Evolutionary conservation across 2,329 filamentous ascomycete genomes (phyloP).

Genomic region (Alternaria sp.): DNA sequence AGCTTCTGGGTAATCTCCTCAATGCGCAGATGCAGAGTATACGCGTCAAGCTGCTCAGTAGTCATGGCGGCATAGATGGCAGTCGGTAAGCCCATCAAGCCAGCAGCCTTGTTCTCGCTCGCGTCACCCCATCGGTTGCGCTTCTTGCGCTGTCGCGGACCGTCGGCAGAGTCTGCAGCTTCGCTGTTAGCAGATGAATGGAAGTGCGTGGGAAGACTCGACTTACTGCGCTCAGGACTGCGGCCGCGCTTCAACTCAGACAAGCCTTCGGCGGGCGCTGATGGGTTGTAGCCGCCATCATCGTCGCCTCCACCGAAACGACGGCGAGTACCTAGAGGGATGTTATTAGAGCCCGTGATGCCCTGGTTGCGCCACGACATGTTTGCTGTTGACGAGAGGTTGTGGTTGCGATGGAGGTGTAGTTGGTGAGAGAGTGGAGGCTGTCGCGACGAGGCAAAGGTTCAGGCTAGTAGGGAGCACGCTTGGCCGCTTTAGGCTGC

Average conservation of each 20-base stretch:
- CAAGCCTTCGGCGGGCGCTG: conserved; percentile 53
- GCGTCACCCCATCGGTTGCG: conserved; percentile 98
- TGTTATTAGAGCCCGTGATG: conserved; percentile 98
- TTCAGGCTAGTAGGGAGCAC: conserved; percentile 8
- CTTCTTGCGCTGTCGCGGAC: conserved; percentile 91
- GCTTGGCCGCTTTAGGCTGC: conserved; percentile 6
- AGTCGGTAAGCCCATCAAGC: conserved; percentile 95
- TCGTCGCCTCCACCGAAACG: conserved; percentile 75
- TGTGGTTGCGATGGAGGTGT: conserved; percentile 1
- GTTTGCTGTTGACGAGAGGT: conserved; percentile 27
- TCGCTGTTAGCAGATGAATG: conserved; percentile 16
- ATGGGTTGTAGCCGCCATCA: conserved; percentile 55
- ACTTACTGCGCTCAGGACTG: conserved; percentile 81
- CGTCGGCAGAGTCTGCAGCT: conserved; percentile 62
- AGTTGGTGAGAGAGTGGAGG: conserved; percentile 18
- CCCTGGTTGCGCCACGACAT: conserved; percentile 75
- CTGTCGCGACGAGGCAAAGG: conserved; percentile 11
- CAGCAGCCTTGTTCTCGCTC: conserved; percentile 97
- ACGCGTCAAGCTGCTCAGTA: conserved; percentile 95
- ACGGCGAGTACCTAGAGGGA: conserved; percentile 84
- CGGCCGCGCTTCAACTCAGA: conserved; percentile 80
- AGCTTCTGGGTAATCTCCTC: conserved; percentile 99
- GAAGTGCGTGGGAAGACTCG: neutral
- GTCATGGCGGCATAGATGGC: conserved; percentile 98
- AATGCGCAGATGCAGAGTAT: conserved; percentile 93